Conservation (phyloP, 2,329 filamentous ascomycete species). For the Fusarium poae region DNA sequence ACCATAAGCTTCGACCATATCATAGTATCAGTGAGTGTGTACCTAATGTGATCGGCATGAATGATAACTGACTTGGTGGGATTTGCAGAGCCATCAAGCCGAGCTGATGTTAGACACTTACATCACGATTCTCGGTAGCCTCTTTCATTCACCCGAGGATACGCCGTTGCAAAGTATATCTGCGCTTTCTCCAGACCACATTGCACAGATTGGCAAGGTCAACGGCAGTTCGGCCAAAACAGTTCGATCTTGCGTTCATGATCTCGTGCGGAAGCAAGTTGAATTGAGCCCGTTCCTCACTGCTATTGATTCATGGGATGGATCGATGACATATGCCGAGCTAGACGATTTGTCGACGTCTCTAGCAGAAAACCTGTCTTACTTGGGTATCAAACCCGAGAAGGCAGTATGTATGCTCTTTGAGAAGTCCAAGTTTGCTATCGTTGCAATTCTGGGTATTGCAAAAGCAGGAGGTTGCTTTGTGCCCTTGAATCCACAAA, state of each 20-base stretch:
- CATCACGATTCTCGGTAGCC: background rate
- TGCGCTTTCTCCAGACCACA: background rate
- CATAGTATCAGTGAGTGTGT: background rate
- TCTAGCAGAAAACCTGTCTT: background rate
- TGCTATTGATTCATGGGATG: slow-evolving; percentile 1
- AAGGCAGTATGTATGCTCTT: slow-evolving; percentile 1
- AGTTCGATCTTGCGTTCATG: background rate
- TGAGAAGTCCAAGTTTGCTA: background rate
- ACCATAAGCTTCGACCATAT: background rate
- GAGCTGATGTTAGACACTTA: background rate
- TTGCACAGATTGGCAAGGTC: background rate
- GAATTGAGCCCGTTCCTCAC: background rate
- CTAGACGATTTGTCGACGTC: background rate
- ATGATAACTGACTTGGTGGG: background rate
- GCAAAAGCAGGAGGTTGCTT: background rate
- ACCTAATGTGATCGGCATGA: background rate
- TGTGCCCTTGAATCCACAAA: background rate
- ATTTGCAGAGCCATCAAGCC: background rate
- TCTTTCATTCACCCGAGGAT: background rate
- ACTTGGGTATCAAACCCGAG: background rate
- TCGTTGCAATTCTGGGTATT: background rate
- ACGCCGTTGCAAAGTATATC: background rate
- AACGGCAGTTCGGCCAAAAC: background rate
- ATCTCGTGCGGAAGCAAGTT: background rate
- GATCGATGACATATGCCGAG: background rate